phyloP scores from a whole-genome alignment of 2,329 filamentous ascomycete species.

The Penicillium janthinellum region DNA sequence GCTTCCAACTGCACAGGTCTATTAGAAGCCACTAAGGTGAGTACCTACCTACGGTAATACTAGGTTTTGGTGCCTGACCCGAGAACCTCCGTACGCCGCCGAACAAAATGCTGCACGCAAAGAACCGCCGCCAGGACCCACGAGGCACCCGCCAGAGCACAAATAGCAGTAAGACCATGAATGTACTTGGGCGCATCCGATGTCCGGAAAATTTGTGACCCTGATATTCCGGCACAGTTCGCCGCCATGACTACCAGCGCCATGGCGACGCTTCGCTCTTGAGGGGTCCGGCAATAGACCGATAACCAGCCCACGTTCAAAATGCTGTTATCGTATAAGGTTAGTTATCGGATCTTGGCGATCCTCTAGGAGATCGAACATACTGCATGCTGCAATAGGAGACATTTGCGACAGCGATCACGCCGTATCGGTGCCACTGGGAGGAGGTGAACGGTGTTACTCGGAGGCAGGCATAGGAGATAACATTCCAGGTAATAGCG shows the following conservation, averaged over 20 bases:
- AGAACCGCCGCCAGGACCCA: slow-evolving; percentile 25
- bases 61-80: background rate
- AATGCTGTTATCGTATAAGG: slow-evolving; percentile 19
- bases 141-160: slow-evolving; percentile 27
- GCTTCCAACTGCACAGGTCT: no score
- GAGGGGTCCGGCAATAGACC: slow-evolving; percentile 56
- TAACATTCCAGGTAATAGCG: slow-evolving; percentile 41
- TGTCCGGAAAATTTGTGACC: slow-evolving; percentile 59
- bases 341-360: slow-evolving; percentile 3
- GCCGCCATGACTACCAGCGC: slow-evolving; percentile 62
- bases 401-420: slow-evolving; percentile 32
- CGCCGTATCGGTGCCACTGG: slow-evolving; percentile 34
- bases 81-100: slow-evolving; percentile 18
- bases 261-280: slow-evolving; percentile 62
- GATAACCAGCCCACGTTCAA: slow-evolving; percentile 65
- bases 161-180: slow-evolving; percentile 31
- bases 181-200: slow-evolving; percentile 27
- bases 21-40: background rate
- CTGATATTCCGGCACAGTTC: slow-evolving; percentile 63
- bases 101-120: slow-evolving; percentile 28
- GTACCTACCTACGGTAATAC: no score
- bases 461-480: slow-evolving; percentile 41
- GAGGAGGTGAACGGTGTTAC: slow-evolving; percentile 25
- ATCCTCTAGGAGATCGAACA: slow-evolving; percentile 5
- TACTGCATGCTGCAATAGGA: slow-evolving; percentile 43